These are phyloP conservation scores for Rhododendron griersonianum DNA, from an alignment of 148 eudicot genomes.

Conservation along the genomic window DNA sequence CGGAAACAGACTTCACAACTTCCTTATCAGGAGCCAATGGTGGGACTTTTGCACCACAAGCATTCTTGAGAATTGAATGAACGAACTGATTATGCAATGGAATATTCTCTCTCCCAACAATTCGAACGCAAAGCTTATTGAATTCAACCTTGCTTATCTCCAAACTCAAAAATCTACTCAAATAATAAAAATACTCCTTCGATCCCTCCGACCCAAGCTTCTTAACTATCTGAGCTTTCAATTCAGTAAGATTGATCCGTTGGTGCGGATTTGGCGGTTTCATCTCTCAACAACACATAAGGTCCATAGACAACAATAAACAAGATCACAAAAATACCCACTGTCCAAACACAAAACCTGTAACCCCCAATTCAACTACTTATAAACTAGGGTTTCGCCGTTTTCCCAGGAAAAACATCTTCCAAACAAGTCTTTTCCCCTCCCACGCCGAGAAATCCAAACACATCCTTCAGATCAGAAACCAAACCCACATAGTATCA, in stretches of 20 bases:
- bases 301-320: slow-evolving; percentile 23
- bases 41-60: slow-evolving; percentile 42
- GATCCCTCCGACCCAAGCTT: slow-evolving; percentile 53
- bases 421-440: slow-evolving; percentile 22
- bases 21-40: slow-evolving; percentile 33
- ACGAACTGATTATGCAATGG: slow-evolving; percentile 61
- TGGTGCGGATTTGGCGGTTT: slow-evolving; percentile 37
- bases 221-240: slow-evolving; percentile 50
- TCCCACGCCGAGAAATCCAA: slow-evolving; percentile 12
- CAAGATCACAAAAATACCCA: slow-evolving; percentile 6
- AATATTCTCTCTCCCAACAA: slow-evolving; percentile 59
- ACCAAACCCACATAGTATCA: slow-evolving; percentile 1
- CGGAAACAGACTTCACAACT: slow-evolving; percentile 21
- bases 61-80: slow-evolving; percentile 53
- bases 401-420: slow-evolving; percentile 19
- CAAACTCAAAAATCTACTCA: slow-evolving; percentile 44
- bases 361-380: slow-evolving; percentile 12
- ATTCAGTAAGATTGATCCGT: slow-evolving; percentile 41
- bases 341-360: not conserved
- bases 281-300: slow-evolving; percentile 35
- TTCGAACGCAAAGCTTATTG: slow-evolving; percentile 43
- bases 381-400: slow-evolving; percentile 26
- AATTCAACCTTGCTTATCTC: slow-evolving; percentile 53
- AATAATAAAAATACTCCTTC: slow-evolving; percentile 41
- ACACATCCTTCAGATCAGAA: slow-evolving; percentile 27